A percentile compares a stretch with the other conserved stretches of the same genome.
Evolutionary conservation across 164 flowering plant genomes (phyloP).

Genomic region (Stephania yunnanensis): DNA sequence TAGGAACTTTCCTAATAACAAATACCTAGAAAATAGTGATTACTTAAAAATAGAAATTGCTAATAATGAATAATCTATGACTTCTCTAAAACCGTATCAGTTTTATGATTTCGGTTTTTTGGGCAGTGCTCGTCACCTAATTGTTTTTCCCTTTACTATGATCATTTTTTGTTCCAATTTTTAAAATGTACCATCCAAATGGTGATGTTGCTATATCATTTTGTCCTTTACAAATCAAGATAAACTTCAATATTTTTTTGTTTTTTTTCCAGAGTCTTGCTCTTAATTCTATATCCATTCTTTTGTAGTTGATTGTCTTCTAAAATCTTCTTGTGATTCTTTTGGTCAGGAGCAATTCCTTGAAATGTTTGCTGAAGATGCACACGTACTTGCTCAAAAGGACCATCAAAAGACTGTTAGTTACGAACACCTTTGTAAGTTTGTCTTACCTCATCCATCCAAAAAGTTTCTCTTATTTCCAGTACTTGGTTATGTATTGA

Average conservation of each 20-base stretch:
- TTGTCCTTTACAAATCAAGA: neutral
- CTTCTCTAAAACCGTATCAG: no score
- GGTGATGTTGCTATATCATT: neutral
- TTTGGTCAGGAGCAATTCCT: conserved; percentile 63
- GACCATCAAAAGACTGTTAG: conserved; percentile 42
- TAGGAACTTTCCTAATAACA: no score
- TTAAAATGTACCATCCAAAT: no score
- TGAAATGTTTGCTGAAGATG: conserved; percentile 48
- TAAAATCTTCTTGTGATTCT: neutral
- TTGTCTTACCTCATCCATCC: conserved; percentile 3
- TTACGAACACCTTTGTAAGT: conserved; percentile 62
- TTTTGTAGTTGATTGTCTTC: neutral
- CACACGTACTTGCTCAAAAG: conserved; percentile 34
- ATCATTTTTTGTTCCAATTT: no score
- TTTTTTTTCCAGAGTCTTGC: neutral
- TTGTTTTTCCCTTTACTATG: no score
- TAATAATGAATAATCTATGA: no score
- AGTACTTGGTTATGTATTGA: neutral
- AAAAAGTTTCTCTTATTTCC: neutral
- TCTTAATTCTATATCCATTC: neutral
- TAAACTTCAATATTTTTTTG: neutral
- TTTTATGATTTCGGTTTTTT: no score
- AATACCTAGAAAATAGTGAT: no score
- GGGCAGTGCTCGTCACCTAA: no score
- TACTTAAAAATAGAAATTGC: no score